These are phyloP conservation scores for Saturnispora bothae DNA, from an alignment of 805 yeast genomes.

Conservation along the genomic window DNA sequence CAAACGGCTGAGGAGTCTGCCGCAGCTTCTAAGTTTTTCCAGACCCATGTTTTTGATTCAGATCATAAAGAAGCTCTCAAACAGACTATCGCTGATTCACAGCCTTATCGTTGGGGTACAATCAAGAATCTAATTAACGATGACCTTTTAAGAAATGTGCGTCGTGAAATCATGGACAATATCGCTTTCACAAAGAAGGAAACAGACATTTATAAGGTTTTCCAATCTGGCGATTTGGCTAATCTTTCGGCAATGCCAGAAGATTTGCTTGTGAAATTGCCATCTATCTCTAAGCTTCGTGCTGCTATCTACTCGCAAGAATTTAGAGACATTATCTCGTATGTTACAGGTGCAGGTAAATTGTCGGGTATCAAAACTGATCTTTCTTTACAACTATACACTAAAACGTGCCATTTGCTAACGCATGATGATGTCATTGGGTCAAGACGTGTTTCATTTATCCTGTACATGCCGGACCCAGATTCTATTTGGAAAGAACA, in stretches of 20 bases:
- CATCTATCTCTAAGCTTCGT: conserved; percentile 67
- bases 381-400: conserved; percentile 83
- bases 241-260: conserved; percentile 78
- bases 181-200: conserved; percentile 91
- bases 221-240: conserved; percentile 84
- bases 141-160: conserved; percentile 61
- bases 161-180: conserved; percentile 72
- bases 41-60: conserved; percentile 26
- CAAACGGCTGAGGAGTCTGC: conserved; percentile 27
- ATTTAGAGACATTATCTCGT: conserved; percentile 68
- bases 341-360: conserved; percentile 79
- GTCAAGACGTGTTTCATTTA: conserved; percentile 84
- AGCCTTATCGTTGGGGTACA: conserved; percentile 88
- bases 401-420: conserved; percentile 84
- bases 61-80: conserved; percentile 31
- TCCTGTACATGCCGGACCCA: conserved; percentile 87
- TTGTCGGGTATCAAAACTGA: conserved; percentile 87
- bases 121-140: conserved; percentile 67
- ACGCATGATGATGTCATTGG: conserved; percentile 99
- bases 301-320: conserved; percentile 81
- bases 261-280: conserved; percentile 62
- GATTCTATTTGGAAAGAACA: conserved; percentile 79
- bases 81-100: conserved; percentile 38
- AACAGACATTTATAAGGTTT: conserved; percentile 91
- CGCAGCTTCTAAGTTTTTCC: conserved; percentile 24